Percentiles rank a stretch among this genome's conserved stretches.
These are phyloP conservation scores for Phenoliferia sp. DNA, from an alignment of 1,284 basidiomycete species.

Conservation along the genomic window DNA sequence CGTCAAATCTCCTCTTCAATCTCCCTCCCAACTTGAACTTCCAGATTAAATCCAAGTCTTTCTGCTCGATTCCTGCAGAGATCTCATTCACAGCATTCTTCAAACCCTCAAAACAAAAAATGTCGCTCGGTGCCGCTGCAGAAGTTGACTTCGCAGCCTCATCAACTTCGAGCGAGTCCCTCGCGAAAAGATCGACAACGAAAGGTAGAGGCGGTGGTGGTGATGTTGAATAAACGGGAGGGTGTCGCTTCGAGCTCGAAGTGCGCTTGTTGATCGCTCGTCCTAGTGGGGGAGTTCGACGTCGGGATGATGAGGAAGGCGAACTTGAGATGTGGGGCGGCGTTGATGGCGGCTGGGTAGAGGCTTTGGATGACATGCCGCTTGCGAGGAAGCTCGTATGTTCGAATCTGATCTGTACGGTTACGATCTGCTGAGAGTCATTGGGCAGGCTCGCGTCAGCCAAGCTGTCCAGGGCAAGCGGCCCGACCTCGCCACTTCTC, in stretches of 20 bases:
- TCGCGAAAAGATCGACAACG: too few relatives aligned
- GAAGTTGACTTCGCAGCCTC: neutral
- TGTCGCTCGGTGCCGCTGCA: neutral
- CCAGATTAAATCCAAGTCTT: too few relatives aligned
- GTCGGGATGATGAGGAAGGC: neutral
- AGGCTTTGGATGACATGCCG: too few relatives aligned
- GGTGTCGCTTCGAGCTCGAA: neutral
- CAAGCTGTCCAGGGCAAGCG: too few relatives aligned
- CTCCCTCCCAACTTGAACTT: neutral
- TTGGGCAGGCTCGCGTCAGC: too few relatives aligned
- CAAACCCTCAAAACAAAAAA: neutral
- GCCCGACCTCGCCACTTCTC: too few relatives aligned
- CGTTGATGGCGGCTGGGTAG: too few relatives aligned
- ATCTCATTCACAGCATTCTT: neutral
- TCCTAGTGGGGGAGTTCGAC: constrained; percentile 1
- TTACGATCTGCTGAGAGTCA: too few relatives aligned
- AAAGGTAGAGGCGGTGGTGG: neutral
- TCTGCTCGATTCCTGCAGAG: neutral
- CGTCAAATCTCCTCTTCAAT: neutral
- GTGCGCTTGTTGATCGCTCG: neutral
- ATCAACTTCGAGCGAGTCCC: neutral
- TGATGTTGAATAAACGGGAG: neutral
- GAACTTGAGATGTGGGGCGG: too few relatives aligned
- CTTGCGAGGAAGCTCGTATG: too few relatives aligned
- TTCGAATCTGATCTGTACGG: too few relatives aligned